Base-by-base conservation (phyloP, 2,329 filamentous ascomycete species). In the Diaporthe eres region DNA sequence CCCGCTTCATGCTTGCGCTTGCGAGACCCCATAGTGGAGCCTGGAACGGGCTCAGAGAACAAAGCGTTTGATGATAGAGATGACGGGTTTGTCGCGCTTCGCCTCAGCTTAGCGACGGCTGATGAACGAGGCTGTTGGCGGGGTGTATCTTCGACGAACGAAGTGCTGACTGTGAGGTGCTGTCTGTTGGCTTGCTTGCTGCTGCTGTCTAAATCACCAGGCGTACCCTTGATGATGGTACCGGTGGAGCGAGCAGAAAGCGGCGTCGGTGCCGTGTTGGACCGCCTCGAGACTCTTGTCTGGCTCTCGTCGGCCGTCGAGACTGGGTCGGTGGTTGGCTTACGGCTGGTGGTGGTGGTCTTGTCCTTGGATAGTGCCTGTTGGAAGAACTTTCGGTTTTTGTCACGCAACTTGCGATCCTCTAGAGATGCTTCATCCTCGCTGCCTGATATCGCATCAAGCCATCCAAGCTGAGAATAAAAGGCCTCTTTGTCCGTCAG, bases 1-100 rank as follows among this genome's bases (percentile, higher is more conserved):
- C 87, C 77, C 68, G 87, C 87, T 31, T 88, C 75, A 2, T 81
- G 76, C 57, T 85, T 80, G 72, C 85, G 82, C 80, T 90, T 91
- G 55, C 87, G 85, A 79, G 90, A 89, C 73, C 82, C 84, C 80
- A 83, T 81, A 2, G 78, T 79, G 39, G 78, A 75, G 42, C n/a
- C 77, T 72, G 79, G 75, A 10, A 79, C 79, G 19, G 74, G 77
- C 13, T 67, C 61, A 12, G 13, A 9, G 17, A 12, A 34, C 4
- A 78, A 81, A 34, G 77, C 73, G 9, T 78, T 76, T 28, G 58
- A 31, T n/a, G 42, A 9, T 5, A 74, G 73, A 12, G 82, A 79
- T 2, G 81, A 51, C 0, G 84, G 83, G 4, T 83, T 82, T 7
- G 84, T 83, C 9, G 79, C 79, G 71, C 80, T 83, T 60, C 82